These are phyloP conservation scores for Erodium trifolium DNA, from an alignment of 441 rosid genomes.

Conservation along the genomic window DNA sequence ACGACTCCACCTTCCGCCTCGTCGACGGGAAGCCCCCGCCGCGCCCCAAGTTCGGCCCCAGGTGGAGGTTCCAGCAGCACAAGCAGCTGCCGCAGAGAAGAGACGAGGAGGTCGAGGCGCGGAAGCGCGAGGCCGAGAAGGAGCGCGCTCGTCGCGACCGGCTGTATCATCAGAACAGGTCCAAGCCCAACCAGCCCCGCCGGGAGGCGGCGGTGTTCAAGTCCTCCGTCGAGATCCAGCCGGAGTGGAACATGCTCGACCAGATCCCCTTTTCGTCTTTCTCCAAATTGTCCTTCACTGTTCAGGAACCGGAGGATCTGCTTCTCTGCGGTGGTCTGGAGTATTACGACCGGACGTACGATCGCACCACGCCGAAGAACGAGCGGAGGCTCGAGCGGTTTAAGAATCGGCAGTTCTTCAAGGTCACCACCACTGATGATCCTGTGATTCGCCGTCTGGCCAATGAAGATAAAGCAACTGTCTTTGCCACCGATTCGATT, in stretches of 20 bases:
- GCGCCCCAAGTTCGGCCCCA: constrained; percentile 75
- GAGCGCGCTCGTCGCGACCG: constrained; percentile 90
- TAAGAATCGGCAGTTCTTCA: constrained; percentile 74
- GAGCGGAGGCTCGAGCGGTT: constrained; percentile 77
- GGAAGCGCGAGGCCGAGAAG: constrained; percentile 78
- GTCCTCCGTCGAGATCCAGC: constrained; percentile 78
- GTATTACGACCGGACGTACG: constrained; percentile 54
- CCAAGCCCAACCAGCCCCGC: constrained; percentile 51
- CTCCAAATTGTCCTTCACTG: constrained; percentile 62
- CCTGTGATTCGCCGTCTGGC: constrained; percentile 75
- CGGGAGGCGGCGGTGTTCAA: constrained; percentile 73
- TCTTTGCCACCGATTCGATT: constrained; percentile 72
- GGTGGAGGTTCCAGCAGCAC: constrained; percentile 64
- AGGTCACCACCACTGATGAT: constrained; percentile 88
- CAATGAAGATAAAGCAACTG: constrained; percentile 77
- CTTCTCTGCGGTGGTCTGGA: constrained; percentile 68
- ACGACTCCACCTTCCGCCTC: constrained; percentile 65
- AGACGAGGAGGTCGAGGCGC: constrained; percentile 83
- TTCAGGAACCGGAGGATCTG: constrained; percentile 70
- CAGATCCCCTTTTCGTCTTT: constrained; percentile 81
- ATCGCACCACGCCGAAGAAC: constrained; percentile 67
- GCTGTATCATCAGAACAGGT: constrained; percentile 51
- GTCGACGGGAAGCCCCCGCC: constrained; percentile 80
- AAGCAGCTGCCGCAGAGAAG: constrained; percentile 78
- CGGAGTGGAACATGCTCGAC: constrained; percentile 91